Evolutionary conservation across 192 early-diverging fungal species (phyloP).

Genomic region (Thoreauomyces humboldtii): DNA sequence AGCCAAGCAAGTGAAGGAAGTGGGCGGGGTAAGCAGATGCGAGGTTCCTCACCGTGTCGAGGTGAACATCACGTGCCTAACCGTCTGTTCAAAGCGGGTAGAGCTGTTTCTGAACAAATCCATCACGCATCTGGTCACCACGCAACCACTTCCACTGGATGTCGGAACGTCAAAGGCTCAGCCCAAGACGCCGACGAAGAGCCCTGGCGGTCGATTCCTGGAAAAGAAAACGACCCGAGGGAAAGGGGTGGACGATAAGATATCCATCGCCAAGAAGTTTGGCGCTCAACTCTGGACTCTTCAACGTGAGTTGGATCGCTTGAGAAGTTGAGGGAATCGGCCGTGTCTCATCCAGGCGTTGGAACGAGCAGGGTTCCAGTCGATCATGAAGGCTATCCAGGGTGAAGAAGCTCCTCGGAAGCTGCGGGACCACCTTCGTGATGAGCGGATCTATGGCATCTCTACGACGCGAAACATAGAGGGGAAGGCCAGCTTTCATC

Average conservation of each 20-base stretch:
- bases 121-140: constrained; percentile 21
- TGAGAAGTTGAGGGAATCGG: background rate
- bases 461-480: constrained; percentile 13
- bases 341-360: too few species aligned
- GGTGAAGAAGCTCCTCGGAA: constrained; percentile 14
- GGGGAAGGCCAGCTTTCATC: background rate
- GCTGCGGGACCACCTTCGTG: constrained; percentile 28
- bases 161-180: background rate
- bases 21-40: constrained; percentile 7
- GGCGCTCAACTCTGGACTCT: constrained; percentile 9
- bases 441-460: constrained; percentile 26
- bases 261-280: constrained; percentile 12
- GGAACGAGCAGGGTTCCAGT: too few species aligned
- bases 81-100: background rate
- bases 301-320: background rate
- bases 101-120: constrained; percentile 22
- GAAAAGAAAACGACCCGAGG: background rate
- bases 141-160: background rate
- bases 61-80: background rate
- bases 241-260: background rate
- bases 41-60: background rate
- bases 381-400: constrained; percentile 11
- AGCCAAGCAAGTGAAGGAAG: constrained; percentile 11
- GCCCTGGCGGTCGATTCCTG: too few species aligned
- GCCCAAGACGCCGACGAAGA: background rate